Conservation (phyloP, 371 early-diverging fungal genomes). For the Smittium culicis region DNA sequence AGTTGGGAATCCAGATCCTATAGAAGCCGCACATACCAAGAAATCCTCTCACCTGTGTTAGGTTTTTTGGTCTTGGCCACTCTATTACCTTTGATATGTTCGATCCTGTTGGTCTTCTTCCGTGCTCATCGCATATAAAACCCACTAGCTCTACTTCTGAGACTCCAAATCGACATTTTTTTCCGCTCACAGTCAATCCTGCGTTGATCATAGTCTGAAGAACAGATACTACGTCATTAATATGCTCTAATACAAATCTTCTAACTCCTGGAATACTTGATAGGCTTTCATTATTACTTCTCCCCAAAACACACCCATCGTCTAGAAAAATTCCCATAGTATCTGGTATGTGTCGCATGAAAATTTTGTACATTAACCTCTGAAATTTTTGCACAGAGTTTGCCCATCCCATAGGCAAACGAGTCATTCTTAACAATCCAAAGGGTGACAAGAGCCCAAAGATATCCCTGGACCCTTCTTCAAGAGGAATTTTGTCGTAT, state of each 20-base stretch:
- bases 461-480: constrained; percentile 15
- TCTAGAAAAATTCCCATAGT: constrained; percentile 15
- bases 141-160: constrained; percentile 10
- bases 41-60: constrained; percentile 7
- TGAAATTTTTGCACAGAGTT: constrained; percentile 20
- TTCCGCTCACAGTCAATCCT: constrained; percentile 12
- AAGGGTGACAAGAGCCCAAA: constrained; percentile 19
- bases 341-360: constrained; percentile 16
- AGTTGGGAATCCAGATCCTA: constrained; percentile 10
- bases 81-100: neutral
- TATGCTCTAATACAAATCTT: constrained; percentile 1
- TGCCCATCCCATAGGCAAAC: constrained; percentile 23
- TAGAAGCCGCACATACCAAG: constrained; percentile 13
- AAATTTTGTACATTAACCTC: constrained; percentile 15
- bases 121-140: constrained; percentile 8
- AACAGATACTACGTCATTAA: constrained; percentile 9
- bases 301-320: constrained; percentile 15
- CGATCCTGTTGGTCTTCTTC: constrained; percentile 8
- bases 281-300: neutral
- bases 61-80: constrained; percentile 9
- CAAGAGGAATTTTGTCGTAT: constrained; percentile 23
- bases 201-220: constrained; percentile 1
- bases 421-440: constrained; percentile 19
- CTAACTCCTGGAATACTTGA: neutral
- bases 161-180: constrained; percentile 12